Evolutionary conservation across 805 yeast genomes (phyloP), one percentile per base, ranked within the genome.

Genomic region (Wickerhamomyces pijperi): DNA sequence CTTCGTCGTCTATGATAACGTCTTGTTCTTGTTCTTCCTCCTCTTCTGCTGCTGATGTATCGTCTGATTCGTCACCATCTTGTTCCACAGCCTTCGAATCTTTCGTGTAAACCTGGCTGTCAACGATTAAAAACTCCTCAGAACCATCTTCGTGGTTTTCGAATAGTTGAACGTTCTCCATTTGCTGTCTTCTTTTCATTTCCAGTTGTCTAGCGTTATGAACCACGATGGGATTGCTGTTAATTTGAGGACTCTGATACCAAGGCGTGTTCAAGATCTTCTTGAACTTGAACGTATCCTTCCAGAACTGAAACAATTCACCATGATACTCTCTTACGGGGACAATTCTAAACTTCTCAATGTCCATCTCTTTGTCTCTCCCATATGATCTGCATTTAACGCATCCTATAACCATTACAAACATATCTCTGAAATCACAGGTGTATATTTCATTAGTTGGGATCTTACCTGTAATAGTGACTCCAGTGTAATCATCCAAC

Each of bases 301-400:
- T 43, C 71, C 72, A 67, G 54, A 65, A 64, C 8, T 48, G 43
- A 8, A 65, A 35, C 39, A 66, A 25, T 13, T 53, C 53, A 5
- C 42, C 39, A 12, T 41, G 35, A n/a, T 59, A 35, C 15, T 50
- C 53, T 13, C 46, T 41, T 28, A 49, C 25, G 4, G 56, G 38
- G 32, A 45, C 51, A 3, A 62, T 36, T 18, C 44, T 42, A 1
- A 56, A 56, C 0, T 60, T 61, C 6, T 52, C 48, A 2, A 68
- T 19, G 38, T 67, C 71, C 12, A 45, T 36, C 17, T 41, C 44
- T 1, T 42, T 42, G 14, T 47, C 41, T 48, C 19, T 51, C 32
- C 34, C 18, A 31, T 39, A 15, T 4, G 46, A 33, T 8, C n/a
- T n/a, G n/a, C n/a, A n/a, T n/a, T 21, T 14, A 8, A 25, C 29